Base-by-base conservation (phyloP, 441 rosid species). In the Gossypium davidsonii region DNA sequence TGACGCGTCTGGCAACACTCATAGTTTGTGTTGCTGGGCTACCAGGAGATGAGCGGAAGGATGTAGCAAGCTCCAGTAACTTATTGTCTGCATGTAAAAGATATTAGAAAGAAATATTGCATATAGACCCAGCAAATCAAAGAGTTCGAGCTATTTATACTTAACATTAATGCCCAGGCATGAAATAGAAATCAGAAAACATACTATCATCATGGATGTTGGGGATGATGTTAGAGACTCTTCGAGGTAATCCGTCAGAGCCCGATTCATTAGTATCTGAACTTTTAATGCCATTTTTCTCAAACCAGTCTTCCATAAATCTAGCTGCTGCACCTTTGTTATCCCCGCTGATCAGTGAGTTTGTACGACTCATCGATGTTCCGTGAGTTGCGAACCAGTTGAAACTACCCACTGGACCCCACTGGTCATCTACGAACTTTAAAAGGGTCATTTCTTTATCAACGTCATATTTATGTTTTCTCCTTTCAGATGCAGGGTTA, bases 351-450 rank as follows among this genome's bases (percentile, higher is more conserved):
- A 92, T 86, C 82, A 92, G 83, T 28, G 97, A 86, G 88, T 94
- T 92, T 74, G 95, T 72, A 70, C 98, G 97, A 69, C 97, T 89
- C 98, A 92, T 94, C 77, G 97, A 94, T 64, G 98, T 92, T 75
- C 98, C 98, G 63, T 94, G 98, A 66, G 97, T 94, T 56, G 98
- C 90, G 84, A 94, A 94, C 97, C 96, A 91, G 75, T 90, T 94
- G 83, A 94, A 91, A 84, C 96, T 91, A 71, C 98, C 97, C 17
- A 92, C 85, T 15, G 98, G 88, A 67, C 98, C 98, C 95, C 95
- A 90, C 75, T 86, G 82, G 23, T 86, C 83, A 76, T 92, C 98
- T 11, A 90, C 89, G 84, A 94, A 92, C 86, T 94, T 94, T 77
- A 94, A 73, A 73, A 94, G 96, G 68, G 97, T 92, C 98, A 92